Base-by-base conservation (phyloP, 208 protist genomes). In the Leishmania gerbilli region DNA sequence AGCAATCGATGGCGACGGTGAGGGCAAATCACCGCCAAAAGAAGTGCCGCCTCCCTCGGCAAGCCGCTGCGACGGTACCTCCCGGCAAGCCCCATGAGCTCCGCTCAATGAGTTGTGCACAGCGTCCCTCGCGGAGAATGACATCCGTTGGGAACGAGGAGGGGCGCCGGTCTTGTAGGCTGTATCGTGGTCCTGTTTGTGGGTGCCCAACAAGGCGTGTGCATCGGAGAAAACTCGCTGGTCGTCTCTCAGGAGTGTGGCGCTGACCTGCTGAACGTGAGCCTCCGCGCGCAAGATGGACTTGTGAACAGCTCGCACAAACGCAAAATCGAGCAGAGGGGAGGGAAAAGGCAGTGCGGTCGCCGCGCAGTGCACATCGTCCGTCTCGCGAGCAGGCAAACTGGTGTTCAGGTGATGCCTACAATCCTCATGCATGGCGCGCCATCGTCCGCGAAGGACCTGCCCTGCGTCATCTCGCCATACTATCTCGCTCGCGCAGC, bases 211-310 rank as follows among this genome's bases (percentile, higher is more conserved):
- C 7, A 60, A 40, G 42, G 40, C 19, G 60, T 34, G n/a, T 42
- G 80, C 42, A 17, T 51, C 47, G 40, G 21, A 6, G 53, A 55
- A 67, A 42, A 24, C 27, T 2, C n/a, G 60, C 31, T 53, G 69
- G 1, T 56, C 24, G 19, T 71, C 68, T 1, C 45, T 51, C 9
- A 79, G 42, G 19, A 85, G 56, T n/a, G 69, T 58, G 6, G 75
- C 42, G 9, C 81, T 74, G 11, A 81, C 81, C 34, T 79, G 81
- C 74, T 93, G 81, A 60, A 90, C 84, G 75, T 91, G 85, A 19
- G 88, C 77, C 82, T 96, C 93, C 9, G 89, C 85, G 58, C 89
- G 88, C 49, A 92, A 56, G 1, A 85, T 91, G 9, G 89, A 83
- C 27, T 74, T 81, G 49, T 77, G 88, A 40, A 95, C 82, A 8